A percentile compares a stretch with the other conserved stretches of the same genome.
Evolutionary conservation across 2,329 filamentous ascomycete genomes (phyloP).

Genomic region (Lasiodiplodia hormozganensis): DNA sequence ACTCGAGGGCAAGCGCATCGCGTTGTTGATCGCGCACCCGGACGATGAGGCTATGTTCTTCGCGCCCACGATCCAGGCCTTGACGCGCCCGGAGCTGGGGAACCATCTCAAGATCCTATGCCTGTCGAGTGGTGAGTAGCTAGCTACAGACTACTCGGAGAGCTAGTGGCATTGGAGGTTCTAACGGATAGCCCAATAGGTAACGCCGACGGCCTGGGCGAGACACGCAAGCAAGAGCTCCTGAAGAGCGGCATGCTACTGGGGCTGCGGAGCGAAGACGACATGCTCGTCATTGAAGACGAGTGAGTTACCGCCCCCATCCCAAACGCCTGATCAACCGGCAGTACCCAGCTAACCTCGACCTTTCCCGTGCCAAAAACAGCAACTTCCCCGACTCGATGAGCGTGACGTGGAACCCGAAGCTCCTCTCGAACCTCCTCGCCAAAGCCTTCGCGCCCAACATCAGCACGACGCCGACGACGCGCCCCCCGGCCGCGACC

Average conservation of each 20-base stretch:
- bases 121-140: slow-evolving; percentile 74
- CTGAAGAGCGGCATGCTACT: slow-evolving; percentile 78
- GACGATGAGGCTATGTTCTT: slow-evolving; percentile 99
- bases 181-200: slow-evolving; percentile 55
- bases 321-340: not conserved
- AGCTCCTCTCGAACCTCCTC: slow-evolving; percentile 73
- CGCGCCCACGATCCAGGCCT: slow-evolving; percentile 82
- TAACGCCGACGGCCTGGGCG: slow-evolving; percentile 85
- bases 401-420: slow-evolving; percentile 76
- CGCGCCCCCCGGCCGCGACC: slow-evolving; percentile 56
- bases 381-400: slow-evolving; percentile 88
- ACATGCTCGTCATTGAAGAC: slow-evolving; percentile 86
- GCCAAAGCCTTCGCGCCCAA: slow-evolving; percentile 76
- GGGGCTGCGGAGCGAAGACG: slow-evolving; percentile 75
- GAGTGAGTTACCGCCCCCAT: slow-evolving; percentile 54
- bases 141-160: not conserved
- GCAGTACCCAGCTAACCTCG: not conserved
- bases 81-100: slow-evolving; percentile 78
- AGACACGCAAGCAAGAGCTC: slow-evolving; percentile 82
- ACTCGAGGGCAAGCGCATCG: slow-evolving; percentile 83
- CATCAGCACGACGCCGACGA: slow-evolving; percentile 52
- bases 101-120: slow-evolving; percentile 97
- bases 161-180: not conserved
- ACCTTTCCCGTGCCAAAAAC: slow-evolving; percentile 31
- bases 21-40: slow-evolving; percentile 92